phyloP scores from a whole-genome alignment of 2,329 filamentous ascomycete species.

The Colletotrichum plurivorum region DNA sequence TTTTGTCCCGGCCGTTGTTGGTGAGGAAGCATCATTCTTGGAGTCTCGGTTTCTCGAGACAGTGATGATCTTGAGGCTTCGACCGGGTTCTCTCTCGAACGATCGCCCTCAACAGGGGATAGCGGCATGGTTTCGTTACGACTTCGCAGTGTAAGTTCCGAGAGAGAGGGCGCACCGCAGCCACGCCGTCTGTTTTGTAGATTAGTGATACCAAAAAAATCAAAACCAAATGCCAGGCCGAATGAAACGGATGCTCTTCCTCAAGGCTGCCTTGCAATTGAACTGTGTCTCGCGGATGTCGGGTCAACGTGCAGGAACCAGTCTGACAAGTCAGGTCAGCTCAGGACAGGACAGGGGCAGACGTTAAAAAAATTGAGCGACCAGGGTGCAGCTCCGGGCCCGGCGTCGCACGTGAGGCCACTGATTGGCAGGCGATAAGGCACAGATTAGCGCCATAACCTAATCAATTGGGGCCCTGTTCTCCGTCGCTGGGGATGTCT shows the following conservation, averaged over 20 bases:
- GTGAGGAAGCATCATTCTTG: neutral
- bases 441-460: constrained; percentile 28
- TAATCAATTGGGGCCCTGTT: constrained; percentile 12
- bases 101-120: neutral
- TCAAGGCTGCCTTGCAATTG: neutral
- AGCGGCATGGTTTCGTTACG: neutral
- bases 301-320: neutral
- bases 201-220: constrained; percentile 24
- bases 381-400: constrained; percentile 13
- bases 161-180: constrained; percentile 9
- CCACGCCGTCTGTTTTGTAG: neutral
- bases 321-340: neutral
- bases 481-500: neutral
- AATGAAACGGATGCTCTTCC: neutral
- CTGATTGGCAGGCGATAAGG: constrained; percentile 41
- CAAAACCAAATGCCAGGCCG: neutral
- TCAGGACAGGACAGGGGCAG: neutral
- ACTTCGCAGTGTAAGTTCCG: constrained; percentile 17
- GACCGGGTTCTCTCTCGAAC: neutral
- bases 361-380: neutral
- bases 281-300: neutral
- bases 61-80: constrained; percentile 3
- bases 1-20: neutral
- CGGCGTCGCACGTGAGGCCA: constrained; percentile 34
- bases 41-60: constrained; percentile 1